phyloP scores from a whole-genome alignment of 1,284 basidiomycete genomes.

The Apiotrichum gamsii region DNA sequence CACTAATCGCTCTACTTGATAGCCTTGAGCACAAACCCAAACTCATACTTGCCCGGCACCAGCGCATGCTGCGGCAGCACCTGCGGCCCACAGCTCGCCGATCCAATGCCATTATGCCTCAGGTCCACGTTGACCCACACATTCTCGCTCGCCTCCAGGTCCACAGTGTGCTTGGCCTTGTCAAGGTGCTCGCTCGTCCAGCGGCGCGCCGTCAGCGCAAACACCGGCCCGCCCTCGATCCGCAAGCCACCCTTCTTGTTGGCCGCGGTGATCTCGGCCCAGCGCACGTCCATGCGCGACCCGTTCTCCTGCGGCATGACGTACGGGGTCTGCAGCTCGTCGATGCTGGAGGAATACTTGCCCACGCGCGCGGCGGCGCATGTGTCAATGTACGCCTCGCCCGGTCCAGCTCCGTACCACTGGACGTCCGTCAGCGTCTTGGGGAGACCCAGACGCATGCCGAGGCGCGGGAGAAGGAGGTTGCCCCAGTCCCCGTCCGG shows the following conservation, averaged over 20 bases:
- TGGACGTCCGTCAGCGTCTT: constrained; percentile 1
- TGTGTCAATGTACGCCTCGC: constrained; percentile 16
- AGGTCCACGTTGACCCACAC: constrained; percentile 21
- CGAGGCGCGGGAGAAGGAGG: constrained; percentile 13
- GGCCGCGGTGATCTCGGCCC: constrained; percentile 4
- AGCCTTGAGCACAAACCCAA: no score
- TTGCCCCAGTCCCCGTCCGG: constrained; percentile 12
- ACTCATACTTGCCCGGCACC: background rate
- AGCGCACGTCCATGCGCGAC: constrained; percentile 7
- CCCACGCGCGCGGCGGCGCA: constrained; percentile 5
- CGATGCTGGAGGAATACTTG: constrained; percentile 5
- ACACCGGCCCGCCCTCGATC: constrained; percentile 6
- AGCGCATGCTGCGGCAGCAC: constrained; percentile 5
- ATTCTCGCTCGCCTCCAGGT: constrained; percentile 10
- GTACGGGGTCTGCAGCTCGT: constrained; percentile 20
- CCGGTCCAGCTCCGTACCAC: constrained; percentile 16
- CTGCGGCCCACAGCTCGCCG: constrained; percentile 10
- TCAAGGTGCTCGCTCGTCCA: constrained; percentile 18
- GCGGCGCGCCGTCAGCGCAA: constrained; percentile 15
- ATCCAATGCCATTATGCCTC: constrained; percentile 11
- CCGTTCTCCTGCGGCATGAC: constrained; percentile 25
- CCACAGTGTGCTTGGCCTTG: constrained; percentile 9
- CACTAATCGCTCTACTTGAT: no score
- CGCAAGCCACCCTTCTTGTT: background rate
- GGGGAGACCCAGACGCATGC: constrained; percentile 15